Conservation (phyloP, 441 rosid species). For the Arabidopsis lyrata region DNA sequence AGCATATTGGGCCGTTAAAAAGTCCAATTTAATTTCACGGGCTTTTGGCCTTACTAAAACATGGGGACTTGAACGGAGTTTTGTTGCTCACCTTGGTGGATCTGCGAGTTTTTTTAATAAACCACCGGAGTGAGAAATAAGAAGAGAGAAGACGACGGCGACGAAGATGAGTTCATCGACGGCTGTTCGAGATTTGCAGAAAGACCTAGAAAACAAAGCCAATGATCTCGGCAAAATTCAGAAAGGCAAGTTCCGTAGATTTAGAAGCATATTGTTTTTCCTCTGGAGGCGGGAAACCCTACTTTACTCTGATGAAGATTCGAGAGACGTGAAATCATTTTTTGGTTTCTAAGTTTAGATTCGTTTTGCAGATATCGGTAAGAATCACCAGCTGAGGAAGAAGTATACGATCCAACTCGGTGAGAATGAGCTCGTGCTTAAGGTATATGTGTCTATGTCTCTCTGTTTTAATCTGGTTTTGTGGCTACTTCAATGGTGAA, state of each 20-base stretch:
- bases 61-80: constrained; percentile 6
- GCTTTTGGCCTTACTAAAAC: constrained; percentile 7
- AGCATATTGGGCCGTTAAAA: constrained; percentile 18
- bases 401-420: constrained; percentile 93
- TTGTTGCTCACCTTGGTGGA: constrained; percentile 17
- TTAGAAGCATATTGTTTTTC: too few species aligned
- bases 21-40: background rate
- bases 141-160: constrained; percentile 43
- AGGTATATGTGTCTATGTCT: constrained; percentile 52
- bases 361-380: constrained; percentile 66
- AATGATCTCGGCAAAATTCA: constrained; percentile 85
- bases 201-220: constrained; percentile 84
- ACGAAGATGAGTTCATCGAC: constrained; percentile 63
- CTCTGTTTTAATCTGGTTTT: background rate
- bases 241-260: constrained; percentile 58
- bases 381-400: constrained; percentile 91
- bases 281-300: constrained; percentile 34
- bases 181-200: constrained; percentile 77
- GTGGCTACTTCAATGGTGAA: background rate
- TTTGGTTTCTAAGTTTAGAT: background rate
- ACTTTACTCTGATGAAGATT: background rate
- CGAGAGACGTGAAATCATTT: background rate
- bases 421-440: constrained; percentile 95
- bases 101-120: constrained; percentile 20
- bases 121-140: constrained; percentile 13